These are phyloP conservation scores for Lanmaoa rubissima DNA, from an alignment of 768 basidiomycete species.

Conservation along the genomic window DNA sequence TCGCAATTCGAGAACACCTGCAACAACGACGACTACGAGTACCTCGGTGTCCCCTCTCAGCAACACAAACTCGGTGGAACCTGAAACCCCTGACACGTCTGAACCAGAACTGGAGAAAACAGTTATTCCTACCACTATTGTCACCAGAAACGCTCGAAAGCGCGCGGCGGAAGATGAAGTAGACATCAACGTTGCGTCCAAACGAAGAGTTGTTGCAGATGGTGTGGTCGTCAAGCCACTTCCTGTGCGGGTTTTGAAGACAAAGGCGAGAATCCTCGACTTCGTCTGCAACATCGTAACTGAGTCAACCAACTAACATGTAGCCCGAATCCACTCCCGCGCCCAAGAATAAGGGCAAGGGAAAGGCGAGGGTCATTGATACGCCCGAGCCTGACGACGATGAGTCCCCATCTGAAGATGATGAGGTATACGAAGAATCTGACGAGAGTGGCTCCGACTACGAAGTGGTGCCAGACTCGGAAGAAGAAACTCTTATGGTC, in stretches of 20 bases:
- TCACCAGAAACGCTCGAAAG: conserved; percentile 23
- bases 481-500: conserved; percentile 47
- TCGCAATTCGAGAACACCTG: conserved; percentile 18
- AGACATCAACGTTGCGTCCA: conserved; percentile 24
- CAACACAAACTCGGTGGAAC: conserved; percentile 42
- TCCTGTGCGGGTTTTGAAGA: conserved; percentile 6
- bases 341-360: conserved; percentile 25
- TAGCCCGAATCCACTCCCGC: conserved; percentile 7
- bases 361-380: conserved; percentile 24
- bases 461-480: conserved; percentile 38
- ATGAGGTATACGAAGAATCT: conserved; percentile 47
- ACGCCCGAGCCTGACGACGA: conserved; percentile 33
- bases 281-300: conserved; percentile 7
- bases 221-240: conserved; percentile 23
- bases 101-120: conserved; percentile 26
- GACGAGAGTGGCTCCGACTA: conserved; percentile 62
- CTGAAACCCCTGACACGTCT: conserved; percentile 56
- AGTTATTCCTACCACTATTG: not conserved
- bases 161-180: conserved; percentile 37
- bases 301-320: conserved; percentile 12
- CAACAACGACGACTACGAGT: conserved; percentile 34
- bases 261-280: conserved; percentile 25
- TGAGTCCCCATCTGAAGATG: conserved; percentile 33
- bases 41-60: conserved; percentile 52
- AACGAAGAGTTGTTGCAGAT: conserved; percentile 35